These are phyloP conservation scores for Butyriboletus loyo DNA, from an alignment of 768 basidiomycete species.

Conservation along the genomic window DNA sequence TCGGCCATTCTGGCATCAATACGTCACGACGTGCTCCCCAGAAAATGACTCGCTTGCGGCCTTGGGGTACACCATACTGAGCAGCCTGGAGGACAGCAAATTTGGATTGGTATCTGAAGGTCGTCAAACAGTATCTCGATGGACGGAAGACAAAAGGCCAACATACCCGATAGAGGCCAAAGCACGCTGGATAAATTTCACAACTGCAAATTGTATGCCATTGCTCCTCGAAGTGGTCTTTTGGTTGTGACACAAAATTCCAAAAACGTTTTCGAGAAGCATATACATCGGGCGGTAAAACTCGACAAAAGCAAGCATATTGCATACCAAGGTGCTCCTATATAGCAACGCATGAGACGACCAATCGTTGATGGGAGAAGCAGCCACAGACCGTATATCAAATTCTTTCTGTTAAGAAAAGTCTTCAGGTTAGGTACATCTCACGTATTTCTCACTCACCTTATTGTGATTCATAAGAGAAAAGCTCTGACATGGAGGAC, in stretches of 20 bases:
- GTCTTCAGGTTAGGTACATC: neutral
- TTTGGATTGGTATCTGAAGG: slow-evolving; percentile 55
- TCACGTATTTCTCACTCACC: slow-evolving; percentile 30
- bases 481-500: slow-evolving; percentile 77
- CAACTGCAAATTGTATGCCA: slow-evolving; percentile 50
- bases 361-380: neutral
- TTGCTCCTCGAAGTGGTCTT: slow-evolving; percentile 37
- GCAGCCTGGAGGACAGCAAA: slow-evolving; percentile 66
- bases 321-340: slow-evolving; percentile 62
- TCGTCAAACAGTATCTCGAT: neutral
- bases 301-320: slow-evolving; percentile 71
- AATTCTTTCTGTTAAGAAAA: slow-evolving; percentile 43
- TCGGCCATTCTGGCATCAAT: slow-evolving; percentile 57
- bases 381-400: slow-evolving; percentile 49
- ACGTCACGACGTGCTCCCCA: slow-evolving; percentile 59
- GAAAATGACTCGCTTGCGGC: slow-evolving; percentile 64
- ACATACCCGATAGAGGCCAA: slow-evolving; percentile 63
- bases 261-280: slow-evolving; percentile 71
- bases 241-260: slow-evolving; percentile 52
- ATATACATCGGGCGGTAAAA: slow-evolving; percentile 60
- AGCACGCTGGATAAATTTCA: slow-evolving; percentile 63
- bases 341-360: neutral
- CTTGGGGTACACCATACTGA: slow-evolving; percentile 72
- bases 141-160: neutral
- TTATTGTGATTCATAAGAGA: slow-evolving; percentile 60